phyloP scores from a whole-genome alignment of 1,139 yeast genomes.

The Kodamaea ohmeri region DNA sequence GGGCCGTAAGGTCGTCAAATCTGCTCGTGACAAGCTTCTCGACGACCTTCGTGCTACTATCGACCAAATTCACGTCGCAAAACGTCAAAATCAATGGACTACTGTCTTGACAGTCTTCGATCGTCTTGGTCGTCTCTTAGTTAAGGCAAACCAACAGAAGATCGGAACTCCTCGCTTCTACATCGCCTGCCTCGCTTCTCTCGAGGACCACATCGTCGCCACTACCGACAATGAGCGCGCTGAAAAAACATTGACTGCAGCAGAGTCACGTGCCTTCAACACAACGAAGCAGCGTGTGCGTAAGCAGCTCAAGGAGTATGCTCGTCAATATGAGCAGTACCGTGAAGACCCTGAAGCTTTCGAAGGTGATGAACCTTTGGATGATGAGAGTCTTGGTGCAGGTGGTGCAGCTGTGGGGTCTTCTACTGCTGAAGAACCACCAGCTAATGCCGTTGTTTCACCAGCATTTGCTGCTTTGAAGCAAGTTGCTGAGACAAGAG shows the following conservation, averaged over 20 bases:
- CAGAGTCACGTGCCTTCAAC: constrained; percentile 83
- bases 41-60: constrained; percentile 78
- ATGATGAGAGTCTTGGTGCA: constrained; percentile 13
- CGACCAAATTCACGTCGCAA: constrained; percentile 68
- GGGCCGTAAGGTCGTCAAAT: constrained; percentile 80
- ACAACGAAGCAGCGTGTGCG: constrained; percentile 85
- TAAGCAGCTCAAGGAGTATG: constrained; percentile 72
- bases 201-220: constrained; percentile 68
- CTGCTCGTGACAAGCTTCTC: constrained; percentile 87
- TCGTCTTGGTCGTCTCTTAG: constrained; percentile 62
- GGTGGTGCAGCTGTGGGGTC: constrained; percentile 12
- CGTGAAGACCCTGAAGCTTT: constrained; percentile 72
- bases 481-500: constrained; percentile 82
- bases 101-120: constrained; percentile 76
- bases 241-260: constrained; percentile 75
- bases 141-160: constrained; percentile 73
- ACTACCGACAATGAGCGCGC: constrained; percentile 56
- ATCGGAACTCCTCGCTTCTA: constrained; percentile 69
- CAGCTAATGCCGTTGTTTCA: constrained; percentile 29
- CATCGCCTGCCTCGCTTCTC: constrained; percentile 64
- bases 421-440: constrained; percentile 22
- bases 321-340: constrained; percentile 55
- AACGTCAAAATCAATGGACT: constrained; percentile 77
- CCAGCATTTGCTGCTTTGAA: constrained; percentile 72
- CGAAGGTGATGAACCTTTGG: constrained; percentile 50